phyloP scores from a whole-genome alignment of 257 asterid genomes.

The Solanum virginianum region DNA sequence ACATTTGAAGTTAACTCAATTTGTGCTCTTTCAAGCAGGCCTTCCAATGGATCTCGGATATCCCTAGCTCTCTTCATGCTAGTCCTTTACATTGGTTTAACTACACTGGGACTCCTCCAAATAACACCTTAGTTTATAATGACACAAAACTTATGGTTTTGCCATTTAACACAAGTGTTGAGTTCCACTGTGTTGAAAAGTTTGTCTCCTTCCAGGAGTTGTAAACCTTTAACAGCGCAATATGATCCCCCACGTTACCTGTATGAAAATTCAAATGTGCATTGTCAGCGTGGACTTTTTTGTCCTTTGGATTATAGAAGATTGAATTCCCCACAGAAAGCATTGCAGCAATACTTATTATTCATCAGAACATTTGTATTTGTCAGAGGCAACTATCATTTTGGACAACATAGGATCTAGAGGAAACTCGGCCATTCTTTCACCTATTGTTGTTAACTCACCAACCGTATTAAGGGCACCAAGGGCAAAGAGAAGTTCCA shows the following conservation, averaged over 20 bases:
- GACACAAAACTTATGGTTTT: too few species aligned
- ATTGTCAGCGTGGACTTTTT: neutral
- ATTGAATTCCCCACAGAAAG: neutral
- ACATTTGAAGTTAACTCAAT: neutral
- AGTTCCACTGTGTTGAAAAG: neutral
- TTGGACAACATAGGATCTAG: too few species aligned
- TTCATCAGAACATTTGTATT: neutral
- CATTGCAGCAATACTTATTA: neutral
- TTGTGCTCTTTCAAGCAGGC: neutral
- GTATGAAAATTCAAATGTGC: neutral
- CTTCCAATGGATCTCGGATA: neutral
- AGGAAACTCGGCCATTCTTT: too few species aligned
- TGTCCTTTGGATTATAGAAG: neutral
- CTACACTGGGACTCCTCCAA: too few species aligned
- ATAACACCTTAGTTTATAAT: too few species aligned
- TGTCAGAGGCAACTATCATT: too few species aligned
- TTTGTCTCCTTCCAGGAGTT: neutral
- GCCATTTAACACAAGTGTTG: too few species aligned
- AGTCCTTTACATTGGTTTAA: too few species aligned
- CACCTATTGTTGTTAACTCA: too few species aligned
- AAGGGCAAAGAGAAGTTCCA: too few species aligned
- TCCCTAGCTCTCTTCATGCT: neutral
- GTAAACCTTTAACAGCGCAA: neutral
- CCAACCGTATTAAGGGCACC: too few species aligned
- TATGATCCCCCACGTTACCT: neutral